phyloP scores from a whole-genome alignment of 768 basidiomycete species.

The Suillus subluteus region DNA sequence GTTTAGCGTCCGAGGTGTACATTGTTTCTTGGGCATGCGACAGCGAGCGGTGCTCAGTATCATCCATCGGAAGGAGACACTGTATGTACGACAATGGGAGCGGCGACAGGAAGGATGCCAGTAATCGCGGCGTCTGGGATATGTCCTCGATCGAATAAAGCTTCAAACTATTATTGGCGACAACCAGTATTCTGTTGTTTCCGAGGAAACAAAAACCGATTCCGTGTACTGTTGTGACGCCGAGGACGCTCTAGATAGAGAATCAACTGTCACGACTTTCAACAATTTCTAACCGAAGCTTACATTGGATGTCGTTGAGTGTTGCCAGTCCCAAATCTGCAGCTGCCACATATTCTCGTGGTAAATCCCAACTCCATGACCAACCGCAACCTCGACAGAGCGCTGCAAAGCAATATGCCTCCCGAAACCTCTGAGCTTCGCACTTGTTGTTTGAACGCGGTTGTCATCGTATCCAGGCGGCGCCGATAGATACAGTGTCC shows the following conservation, averaged over 20 bases:
- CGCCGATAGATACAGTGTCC: background rate
- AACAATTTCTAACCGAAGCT: background rate
- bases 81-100: background rate
- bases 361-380: background rate
- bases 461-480: background rate
- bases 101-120: background rate
- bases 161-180: background rate
- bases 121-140: background rate
- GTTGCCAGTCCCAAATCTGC: background rate
- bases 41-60: background rate
- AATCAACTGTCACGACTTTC: background rate
- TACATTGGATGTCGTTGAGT: background rate
- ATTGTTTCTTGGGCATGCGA: background rate
- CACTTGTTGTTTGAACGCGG: background rate
- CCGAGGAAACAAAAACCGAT: slow-evolving; percentile 1
- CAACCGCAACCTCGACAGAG: background rate
- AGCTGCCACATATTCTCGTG: background rate
- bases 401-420: background rate
- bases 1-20: background rate
- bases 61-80: background rate
- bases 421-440: background rate
- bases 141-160: slow-evolving; percentile 1
- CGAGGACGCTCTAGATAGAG: background rate
- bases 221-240: background rate
- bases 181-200: background rate